Evolutionary conservation across 2,329 filamentous ascomycete species (phyloP).

Genomic region (Sporothrix pseudoabietina): DNA sequence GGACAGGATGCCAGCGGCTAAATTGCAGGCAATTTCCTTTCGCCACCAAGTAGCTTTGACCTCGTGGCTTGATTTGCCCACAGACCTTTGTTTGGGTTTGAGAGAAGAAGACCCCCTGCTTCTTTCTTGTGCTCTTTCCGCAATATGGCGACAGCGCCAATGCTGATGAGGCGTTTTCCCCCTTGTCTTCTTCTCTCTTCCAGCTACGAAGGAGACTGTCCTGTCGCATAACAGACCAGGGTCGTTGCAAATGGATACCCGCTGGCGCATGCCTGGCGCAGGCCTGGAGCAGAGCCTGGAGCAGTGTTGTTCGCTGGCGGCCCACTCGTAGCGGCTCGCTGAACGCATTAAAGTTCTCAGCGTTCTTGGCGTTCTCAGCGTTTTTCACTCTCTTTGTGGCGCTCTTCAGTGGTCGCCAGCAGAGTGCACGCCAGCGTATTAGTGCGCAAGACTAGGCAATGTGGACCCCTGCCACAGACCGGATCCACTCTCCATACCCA

Average conservation of each 20-base stretch:
- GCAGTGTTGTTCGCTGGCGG: background rate
- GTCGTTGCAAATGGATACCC: conserved; percentile 4
- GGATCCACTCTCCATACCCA: conserved; percentile 9
- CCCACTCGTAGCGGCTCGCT: background rate
- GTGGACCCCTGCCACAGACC: conserved; percentile 22
- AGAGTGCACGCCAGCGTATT: conserved; percentile 19
- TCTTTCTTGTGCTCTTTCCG: background rate
- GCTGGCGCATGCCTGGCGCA: background rate
- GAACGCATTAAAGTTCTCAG: background rate
- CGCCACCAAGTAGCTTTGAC: conserved; percentile 7
- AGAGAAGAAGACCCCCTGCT: background rate
- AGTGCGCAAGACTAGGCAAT: conserved; percentile 16
- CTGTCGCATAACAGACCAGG: conserved; percentile 11
- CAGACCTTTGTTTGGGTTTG: conserved; percentile 24
- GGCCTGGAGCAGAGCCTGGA: too few species aligned
- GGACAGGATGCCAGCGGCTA: background rate
- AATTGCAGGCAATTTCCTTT: background rate
- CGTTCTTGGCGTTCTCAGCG: too few species aligned
- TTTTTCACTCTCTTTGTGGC: background rate
- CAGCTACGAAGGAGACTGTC: background rate
- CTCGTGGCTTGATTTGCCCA: conserved; percentile 15
- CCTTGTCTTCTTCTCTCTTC: background rate
- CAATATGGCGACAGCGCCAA: conserved; percentile 16
- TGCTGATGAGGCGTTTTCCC: background rate
- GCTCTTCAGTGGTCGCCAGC: background rate